Percentiles rank a stretch among this genome's conserved stretches.
These are phyloP conservation scores for Barnettozyma sucrosica DNA, from an alignment of 805 yeast species.

Conservation along the genomic window DNA sequence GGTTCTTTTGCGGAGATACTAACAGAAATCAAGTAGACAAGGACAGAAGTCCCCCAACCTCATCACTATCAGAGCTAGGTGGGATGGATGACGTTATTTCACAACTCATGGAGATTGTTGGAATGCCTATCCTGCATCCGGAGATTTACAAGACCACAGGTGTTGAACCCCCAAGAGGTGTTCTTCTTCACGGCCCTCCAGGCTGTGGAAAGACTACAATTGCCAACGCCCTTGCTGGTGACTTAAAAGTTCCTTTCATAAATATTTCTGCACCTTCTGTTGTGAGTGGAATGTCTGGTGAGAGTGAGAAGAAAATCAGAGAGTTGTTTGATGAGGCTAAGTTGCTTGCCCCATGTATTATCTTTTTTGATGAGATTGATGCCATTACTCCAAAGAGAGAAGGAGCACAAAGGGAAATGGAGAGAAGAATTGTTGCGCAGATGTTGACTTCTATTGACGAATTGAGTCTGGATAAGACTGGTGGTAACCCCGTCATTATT, in stretches of 20 bases:
- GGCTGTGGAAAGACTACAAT: conserved; percentile 98
- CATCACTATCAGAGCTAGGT: conserved; percentile 71
- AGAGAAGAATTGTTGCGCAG: conserved; percentile 93
- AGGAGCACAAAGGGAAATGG: conserved; percentile 98
- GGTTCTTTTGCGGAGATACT: no score
- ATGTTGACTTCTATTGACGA: conserved; percentile 93
- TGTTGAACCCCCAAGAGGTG: conserved; percentile 92
- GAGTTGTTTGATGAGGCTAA: conserved; percentile 94
- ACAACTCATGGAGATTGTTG: conserved; percentile 84
- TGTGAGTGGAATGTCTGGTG: conserved; percentile 99
- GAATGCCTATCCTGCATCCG: conserved; percentile 89
- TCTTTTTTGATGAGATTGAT: conserved; percentile 95
- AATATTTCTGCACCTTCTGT: conserved; percentile 91
- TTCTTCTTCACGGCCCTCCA: conserved; percentile 94
- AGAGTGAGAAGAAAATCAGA: conserved; percentile 87
- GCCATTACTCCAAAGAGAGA: conserved; percentile 98
- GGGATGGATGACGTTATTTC: conserved; percentile 84
- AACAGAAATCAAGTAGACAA: conserved; percentile 32
- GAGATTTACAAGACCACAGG: conserved; percentile 86
- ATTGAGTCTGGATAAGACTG: conserved; percentile 78
- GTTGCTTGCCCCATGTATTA: conserved; percentile 80
- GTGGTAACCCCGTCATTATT: conserved; percentile 87
- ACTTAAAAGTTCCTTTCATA: conserved; percentile 86
- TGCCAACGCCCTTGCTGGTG: conserved; percentile 95
- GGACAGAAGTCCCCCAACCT: conserved; percentile 64